Conservation (phyloP, 768 basidiomycete genomes). For the Suillus subluteus region DNA sequence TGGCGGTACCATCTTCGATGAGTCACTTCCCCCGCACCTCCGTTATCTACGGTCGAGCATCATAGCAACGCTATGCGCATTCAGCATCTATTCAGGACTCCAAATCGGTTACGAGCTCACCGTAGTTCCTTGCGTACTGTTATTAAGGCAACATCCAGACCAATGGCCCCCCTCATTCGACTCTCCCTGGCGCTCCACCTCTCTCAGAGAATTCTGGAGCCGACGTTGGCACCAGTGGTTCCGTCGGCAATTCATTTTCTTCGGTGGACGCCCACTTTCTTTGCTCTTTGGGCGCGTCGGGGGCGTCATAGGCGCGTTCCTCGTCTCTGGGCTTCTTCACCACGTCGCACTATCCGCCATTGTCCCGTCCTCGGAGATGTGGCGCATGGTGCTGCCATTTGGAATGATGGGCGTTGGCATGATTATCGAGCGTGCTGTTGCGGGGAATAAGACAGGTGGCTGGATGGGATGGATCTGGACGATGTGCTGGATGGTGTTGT, state of each 20-base stretch:
- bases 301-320: constrained; percentile 56
- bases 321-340: constrained; percentile 60
- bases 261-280: constrained; percentile 34
- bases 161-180: constrained; percentile 39
- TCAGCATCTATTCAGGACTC: constrained; percentile 49
- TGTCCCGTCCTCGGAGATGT: constrained; percentile 48
- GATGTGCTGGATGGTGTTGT: constrained; percentile 30
- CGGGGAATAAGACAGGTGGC: constrained; percentile 34
- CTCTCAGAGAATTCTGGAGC: constrained; percentile 42
- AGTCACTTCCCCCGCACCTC: constrained; percentile 28
- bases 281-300: constrained; percentile 51
- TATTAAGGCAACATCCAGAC: constrained; percentile 32
- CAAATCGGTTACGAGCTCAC: constrained; percentile 35
- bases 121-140: constrained; percentile 27
- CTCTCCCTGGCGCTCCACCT: constrained; percentile 39
- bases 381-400: constrained; percentile 50
- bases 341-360: constrained; percentile 53
- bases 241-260: constrained; percentile 34
- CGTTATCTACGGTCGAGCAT: constrained; percentile 44
- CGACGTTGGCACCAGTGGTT: constrained; percentile 42
- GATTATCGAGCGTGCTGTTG: constrained; percentile 45
- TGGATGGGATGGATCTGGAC: constrained; percentile 40
- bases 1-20: constrained; percentile 37
- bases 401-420: constrained; percentile 56
- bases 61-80: constrained; percentile 47